Base-by-base conservation (phyloP, 2,329 filamentous ascomycete species). In the Colletotrichum sublineola region DNA sequence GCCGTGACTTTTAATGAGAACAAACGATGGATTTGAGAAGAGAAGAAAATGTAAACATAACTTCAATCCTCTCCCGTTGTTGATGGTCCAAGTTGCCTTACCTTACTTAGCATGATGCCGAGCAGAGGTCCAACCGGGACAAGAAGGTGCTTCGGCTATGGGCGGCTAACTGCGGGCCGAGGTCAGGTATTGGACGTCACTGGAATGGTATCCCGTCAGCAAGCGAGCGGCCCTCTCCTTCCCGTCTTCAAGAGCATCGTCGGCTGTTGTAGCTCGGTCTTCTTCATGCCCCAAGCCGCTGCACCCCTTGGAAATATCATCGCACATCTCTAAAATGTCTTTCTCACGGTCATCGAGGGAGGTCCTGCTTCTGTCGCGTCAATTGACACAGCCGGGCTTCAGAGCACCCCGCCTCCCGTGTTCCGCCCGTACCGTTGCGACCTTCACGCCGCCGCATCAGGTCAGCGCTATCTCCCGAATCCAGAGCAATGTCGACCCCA, bases 391-490 rank as follows among this genome's bases (percentile, higher is more conserved):
- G 42, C 52, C 74, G 14, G 56, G 66, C 31, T 65, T 72, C 55
- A 72, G 66, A 46, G 70, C 70, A 38, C 77, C 81, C 76, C 80
- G 78, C 77, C 79, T 78, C 72, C 74, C 77, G 67, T 75, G 76
- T 72, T 77, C 75, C 61, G 77, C 71, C 77, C 81, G 83, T 71
- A 78, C 84, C 67, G 86, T 93, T 76, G 93, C 95, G 71, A 94
- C 90, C 55, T 95, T 97, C 81, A 94, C 93, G 11, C 90, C 94
- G 73, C 89, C 92, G 2, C 91, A 95, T 81, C 94, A 97, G 84
- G 94, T 94, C 46, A 89, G 90, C 74, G 92, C 94, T 67, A 92
- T 98, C 74, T 97, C 95, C 8, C 87, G 94, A 55, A 86, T 98
- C 44, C 93, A 91, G 73, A 94, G 90, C 48, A 85, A 87, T 56